Percentiles rank a stretch among this genome's conserved stretches.
Evolutionary conservation across 805 yeast genomes (phyloP).

Genomic region (Ogataea methylovora): DNA sequence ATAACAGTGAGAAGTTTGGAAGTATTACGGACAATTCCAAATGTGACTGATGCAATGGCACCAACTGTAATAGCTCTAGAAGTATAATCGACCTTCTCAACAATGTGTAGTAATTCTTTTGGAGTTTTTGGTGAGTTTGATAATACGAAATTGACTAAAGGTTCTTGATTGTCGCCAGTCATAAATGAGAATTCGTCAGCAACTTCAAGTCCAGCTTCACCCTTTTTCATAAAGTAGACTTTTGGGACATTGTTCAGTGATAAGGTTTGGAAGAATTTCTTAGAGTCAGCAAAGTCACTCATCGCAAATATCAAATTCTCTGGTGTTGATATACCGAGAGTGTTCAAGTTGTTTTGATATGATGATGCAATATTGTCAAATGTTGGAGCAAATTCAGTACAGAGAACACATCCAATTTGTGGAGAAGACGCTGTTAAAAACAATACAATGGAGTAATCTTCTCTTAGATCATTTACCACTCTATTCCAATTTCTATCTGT

Average conservation of each 20-base stretch:
- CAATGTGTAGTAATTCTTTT: constrained; percentile 23
- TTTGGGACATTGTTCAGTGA: constrained; percentile 72
- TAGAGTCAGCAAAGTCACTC: constrained; percentile 62
- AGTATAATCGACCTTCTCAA: constrained; percentile 35
- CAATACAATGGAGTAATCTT: constrained; percentile 57
- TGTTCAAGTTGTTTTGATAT: constrained; percentile 38
- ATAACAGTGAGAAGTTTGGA: constrained; percentile 31
- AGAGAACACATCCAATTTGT: constrained; percentile 68
- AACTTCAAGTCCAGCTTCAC: constrained; percentile 35
- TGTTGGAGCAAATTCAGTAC: constrained; percentile 63
- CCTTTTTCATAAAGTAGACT: constrained; percentile 42
- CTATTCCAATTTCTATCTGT: constrained; percentile 55
- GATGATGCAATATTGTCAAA: constrained; percentile 55
- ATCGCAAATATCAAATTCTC: constrained; percentile 59
- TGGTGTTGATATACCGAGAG: constrained; percentile 39
- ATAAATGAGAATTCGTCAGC: constrained; percentile 37
- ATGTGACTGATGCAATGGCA: constrained; percentile 24
- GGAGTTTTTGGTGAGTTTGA: constrained; percentile 11
- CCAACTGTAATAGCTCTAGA: constrained; percentile 28
- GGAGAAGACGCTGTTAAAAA: constrained; percentile 70
- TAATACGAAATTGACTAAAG: constrained; percentile 27
- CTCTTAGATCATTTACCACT: constrained; percentile 54
- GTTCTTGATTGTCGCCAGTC: constrained; percentile 31
- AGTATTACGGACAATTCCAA: constrained; percentile 22
- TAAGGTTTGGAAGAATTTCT: constrained; percentile 43